Evolutionary conservation across 225 moss, liverwort and hornwort species (phyloP).

Genomic region (Ulota crispa): DNA sequence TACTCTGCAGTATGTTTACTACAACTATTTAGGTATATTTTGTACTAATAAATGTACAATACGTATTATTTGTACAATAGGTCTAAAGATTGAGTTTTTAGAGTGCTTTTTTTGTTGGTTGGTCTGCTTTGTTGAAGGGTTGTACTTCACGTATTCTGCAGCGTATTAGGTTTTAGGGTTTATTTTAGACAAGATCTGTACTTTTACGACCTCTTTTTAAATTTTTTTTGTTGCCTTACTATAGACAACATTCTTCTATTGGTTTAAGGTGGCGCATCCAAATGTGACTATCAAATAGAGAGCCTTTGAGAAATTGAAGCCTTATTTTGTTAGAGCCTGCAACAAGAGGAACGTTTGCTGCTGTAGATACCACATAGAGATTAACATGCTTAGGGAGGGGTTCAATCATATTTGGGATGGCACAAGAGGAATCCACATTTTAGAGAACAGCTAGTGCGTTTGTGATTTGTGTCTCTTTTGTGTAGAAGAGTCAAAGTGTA

Average conservation of each 20-base stretch:
- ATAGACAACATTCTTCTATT: too few species aligned
- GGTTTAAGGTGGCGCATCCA: background rate
- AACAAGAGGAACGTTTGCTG: too few species aligned
- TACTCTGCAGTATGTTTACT: background rate
- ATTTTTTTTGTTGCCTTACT: too few species aligned
- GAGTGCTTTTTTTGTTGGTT: background rate
- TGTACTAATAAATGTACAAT: background rate
- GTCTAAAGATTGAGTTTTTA: background rate
- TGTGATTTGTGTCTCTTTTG: background rate
- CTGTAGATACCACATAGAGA: too few species aligned
- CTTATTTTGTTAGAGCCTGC: too few species aligned
- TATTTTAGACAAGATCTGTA: too few species aligned
- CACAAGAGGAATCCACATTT: too few species aligned
- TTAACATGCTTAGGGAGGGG: too few species aligned
- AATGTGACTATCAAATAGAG: background rate
- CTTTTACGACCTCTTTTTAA: too few species aligned
- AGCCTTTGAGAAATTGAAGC: too few species aligned
- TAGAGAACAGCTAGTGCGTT: background rate
- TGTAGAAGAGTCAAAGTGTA: background rate
- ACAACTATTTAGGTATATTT: background rate
- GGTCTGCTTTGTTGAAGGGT: background rate
- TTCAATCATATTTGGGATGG: too few species aligned
- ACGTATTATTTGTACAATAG: too few species aligned
- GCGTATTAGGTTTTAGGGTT: background rate
- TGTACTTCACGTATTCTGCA: background rate